Base-by-base conservation (phyloP, 345 rosid genomes). In the Cardamine occulta region DNA sequence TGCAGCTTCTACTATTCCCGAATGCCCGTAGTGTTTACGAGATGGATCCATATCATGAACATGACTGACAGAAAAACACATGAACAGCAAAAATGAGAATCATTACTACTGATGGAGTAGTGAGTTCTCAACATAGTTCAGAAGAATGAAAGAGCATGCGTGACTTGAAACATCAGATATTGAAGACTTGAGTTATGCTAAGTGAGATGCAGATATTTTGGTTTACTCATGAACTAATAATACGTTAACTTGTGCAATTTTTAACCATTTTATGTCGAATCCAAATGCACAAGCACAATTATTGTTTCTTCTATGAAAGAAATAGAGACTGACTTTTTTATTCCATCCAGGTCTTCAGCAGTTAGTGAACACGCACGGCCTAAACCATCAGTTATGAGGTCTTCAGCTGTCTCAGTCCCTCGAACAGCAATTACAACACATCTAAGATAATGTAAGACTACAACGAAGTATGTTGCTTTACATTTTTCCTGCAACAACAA, bases 371-470 rank as follows among this genome's bases (percentile, higher is more conserved):
- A 82, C 5, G 88, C 97, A 77, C 75, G 84, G 52, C 97, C 93
- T 78, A 91, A 87, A 60, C 96, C 96, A 76, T 94, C 98, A 23
- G 89, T 94, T 74, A 94, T 90, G 80, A 94, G 97, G 77, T 94
- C 98, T 81, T 94, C 98, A 23, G 93, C 89, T 29, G 96, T 88
- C 86, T 94, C 97, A 42, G 97, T 94, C 83, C 98, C 97, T 67
- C 96, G 88, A 62, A 94, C 85, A 70, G 96, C 84, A 81, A 94
- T 80, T 12, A 94, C 96, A 55, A 94, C 86, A 47, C 88, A 78
- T 77, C 85, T 82, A 28, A 83, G 74, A 72, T 91, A 84, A 74
- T 91, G 96, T 65, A 89, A 85, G 77, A 91, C 96, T 66, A 88
- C 90, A 79, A 90, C 74, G 48, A 94, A 94, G 79, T 91, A 94